A percentile compares a stretch with the other conserved stretches of the same genome.
phyloP scores from a whole-genome alignment of 768 basidiomycete genomes.

The Trametes elegans region DNA sequence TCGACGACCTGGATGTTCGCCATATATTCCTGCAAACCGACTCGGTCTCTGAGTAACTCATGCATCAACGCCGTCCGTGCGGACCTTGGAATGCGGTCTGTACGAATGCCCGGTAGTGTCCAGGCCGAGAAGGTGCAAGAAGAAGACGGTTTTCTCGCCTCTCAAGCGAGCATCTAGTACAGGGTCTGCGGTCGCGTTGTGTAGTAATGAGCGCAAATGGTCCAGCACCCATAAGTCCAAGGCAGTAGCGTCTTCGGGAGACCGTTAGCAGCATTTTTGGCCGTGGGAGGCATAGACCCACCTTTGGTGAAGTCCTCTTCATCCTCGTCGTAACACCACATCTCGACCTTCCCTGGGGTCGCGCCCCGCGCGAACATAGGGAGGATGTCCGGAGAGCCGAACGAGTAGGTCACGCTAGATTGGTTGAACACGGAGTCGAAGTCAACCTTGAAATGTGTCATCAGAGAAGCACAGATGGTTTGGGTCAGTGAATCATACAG shows the following conservation, averaged over 20 bases:
- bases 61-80: neutral
- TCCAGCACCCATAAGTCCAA: constrained; percentile 81
- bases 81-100: constrained; percentile 73
- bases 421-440: constrained; percentile 90
- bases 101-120: constrained; percentile 90
- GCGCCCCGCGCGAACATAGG: constrained; percentile 86
- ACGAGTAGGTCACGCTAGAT: constrained; percentile 73
- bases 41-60: neutral
- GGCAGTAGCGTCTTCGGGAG: constrained; percentile 60
- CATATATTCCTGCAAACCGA: constrained; percentile 69
- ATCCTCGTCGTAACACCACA: constrained; percentile 74
- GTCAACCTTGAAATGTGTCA: constrained; percentile 42
- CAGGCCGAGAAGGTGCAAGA: constrained; percentile 79
- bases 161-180: constrained; percentile 50
- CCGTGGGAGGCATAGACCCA: no score
- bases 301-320: constrained; percentile 89
- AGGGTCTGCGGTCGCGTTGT: constrained; percentile 57
- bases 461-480: neutral
- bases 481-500: constrained; percentile 43
- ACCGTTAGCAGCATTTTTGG: neutral
- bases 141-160: constrained; percentile 66
- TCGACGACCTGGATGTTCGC: constrained; percentile 80
- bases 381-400: constrained; percentile 86
- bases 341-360: constrained; percentile 61
- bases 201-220: constrained; percentile 58